Evolutionary conservation across 306 rosid genomes (phyloP), one percentile per base, ranked within the genome.

Genomic region (Ziziphus jujuba): DNA sequence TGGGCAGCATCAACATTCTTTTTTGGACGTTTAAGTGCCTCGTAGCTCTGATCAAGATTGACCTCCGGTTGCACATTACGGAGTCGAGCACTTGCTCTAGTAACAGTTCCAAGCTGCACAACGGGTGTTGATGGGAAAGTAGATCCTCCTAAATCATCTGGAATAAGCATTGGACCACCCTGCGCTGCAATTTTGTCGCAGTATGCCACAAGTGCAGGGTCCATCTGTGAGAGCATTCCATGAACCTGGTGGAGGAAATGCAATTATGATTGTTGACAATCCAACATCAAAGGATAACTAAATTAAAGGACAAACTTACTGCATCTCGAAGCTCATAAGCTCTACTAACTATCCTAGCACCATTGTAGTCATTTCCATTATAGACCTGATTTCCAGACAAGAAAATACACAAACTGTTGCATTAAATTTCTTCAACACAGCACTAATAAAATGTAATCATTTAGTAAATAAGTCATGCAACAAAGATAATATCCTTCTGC

Each of bases 211-310:
- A 93, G 81, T 15, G 97, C 97, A 36, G 91, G 97, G 78, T 93
- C 98, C 96, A 93, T 93, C 79, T 93, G 98, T 52, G 98, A 79
- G 61, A 93, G 87, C 98, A 93, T 93, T 50, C 98, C 98, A 12
- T 90, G 86, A 71, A 93, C 98, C 98, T 90, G 76, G 47, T 16
- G 6, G 35, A 51, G 40, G 54, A 50, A 58, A 34, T 28, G 17
- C 54, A 9, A 47, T 36, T 34, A 60, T 52, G 33, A 60, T 35
- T 60, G 31, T 34, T 34, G 35, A 68, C 5, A 31, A 17, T 20
- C 24, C 47, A 65, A 64, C 69, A 60, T 35, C 14, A 35, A 55
- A 79, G 17, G 21, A 53, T 31, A 83, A 61, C 71, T 49, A 17
- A 48, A n/a, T 13, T 13, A 35, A 62, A 47, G 56, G 45, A 60